Percentiles rank a stretch among this genome's conserved stretches.
These are phyloP conservation scores for Melocanna baccifera DNA, from an alignment of 176 grass and related monocot species.

Conservation along the genomic window DNA sequence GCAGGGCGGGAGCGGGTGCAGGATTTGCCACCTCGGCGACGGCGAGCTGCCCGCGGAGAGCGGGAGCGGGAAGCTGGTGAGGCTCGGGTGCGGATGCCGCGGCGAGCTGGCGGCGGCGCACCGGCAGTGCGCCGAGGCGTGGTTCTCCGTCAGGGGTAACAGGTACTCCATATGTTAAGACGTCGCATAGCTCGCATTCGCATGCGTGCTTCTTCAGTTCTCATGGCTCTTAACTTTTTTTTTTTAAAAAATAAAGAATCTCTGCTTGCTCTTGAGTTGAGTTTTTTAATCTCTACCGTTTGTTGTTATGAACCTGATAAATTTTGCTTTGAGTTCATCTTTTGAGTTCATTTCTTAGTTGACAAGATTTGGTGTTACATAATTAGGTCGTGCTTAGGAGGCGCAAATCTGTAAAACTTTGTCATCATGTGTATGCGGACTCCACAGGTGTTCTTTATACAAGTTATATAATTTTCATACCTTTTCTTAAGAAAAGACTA, in stretches of 20 bases:
- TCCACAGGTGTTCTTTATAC: no score
- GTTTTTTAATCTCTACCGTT: neutral
- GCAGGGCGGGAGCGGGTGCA: constrained; percentile 4
- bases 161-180: constrained; percentile 27
- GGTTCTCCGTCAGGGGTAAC: constrained; percentile 73
- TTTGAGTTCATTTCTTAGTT: neutral
- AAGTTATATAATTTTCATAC: no score
- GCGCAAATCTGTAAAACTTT: neutral
- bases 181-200: neutral
- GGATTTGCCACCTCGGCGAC: constrained; percentile 52
- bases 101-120: constrained; percentile 64
- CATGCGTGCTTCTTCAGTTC: neutral
- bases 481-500: no score
- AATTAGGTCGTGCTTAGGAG: neutral
- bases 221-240: neutral
- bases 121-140: constrained; percentile 64
- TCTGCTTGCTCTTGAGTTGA: neutral
- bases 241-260: neutral
- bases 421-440: neutral
- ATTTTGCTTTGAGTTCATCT: neutral
- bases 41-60: constrained; percentile 18
- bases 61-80: constrained; percentile 35
- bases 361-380: neutral
- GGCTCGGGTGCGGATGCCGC: constrained; percentile 69
- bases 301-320: neutral